Conservation (phyloP, 805 yeast genomes). For the Lipomyces sp. region DNA sequence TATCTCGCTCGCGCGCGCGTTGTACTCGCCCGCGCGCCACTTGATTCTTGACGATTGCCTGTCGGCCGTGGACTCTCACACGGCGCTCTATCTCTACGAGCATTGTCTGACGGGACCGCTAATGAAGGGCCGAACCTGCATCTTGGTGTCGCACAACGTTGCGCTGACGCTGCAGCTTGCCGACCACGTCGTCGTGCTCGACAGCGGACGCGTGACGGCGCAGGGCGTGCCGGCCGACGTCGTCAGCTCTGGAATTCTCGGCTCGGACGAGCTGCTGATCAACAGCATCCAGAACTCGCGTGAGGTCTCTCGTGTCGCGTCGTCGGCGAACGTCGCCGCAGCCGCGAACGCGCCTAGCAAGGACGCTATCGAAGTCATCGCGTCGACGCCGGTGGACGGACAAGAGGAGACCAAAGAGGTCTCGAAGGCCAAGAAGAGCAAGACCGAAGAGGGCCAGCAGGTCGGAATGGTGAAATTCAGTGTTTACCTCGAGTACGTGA, state of each 20-base stretch:
- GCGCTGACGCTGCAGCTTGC: constrained; percentile 84
- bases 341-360: constrained; percentile 74
- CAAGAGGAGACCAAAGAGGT: constrained; percentile 80
- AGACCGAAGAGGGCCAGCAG: constrained; percentile 64
- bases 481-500: constrained; percentile 68
- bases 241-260: constrained; percentile 61
- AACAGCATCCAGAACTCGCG: constrained; percentile 20
- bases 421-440: constrained; percentile 79
- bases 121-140: constrained; percentile 81
- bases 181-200: constrained; percentile 72
- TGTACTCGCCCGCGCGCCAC: constrained; percentile 80
- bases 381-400: constrained; percentile 76
- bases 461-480: constrained; percentile 74
- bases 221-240: constrained; percentile 41
- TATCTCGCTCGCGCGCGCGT: constrained; percentile 90
- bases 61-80: constrained; percentile 96
- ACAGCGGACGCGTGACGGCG: constrained; percentile 74
- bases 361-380: constrained; percentile 63
- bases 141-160: constrained; percentile 90
- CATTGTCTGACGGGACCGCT: constrained; percentile 85
- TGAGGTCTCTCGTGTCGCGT: constrained; percentile 60
- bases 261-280: constrained; percentile 53
- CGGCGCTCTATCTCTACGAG: constrained; percentile 89
- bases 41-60: constrained; percentile 88
- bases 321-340: constrained; percentile 67